Percentiles rank a stretch among this genome's conserved stretches.
phyloP scores from a whole-genome alignment of 768 basidiomycete genomes.

The Suillus decipiens region DNA sequence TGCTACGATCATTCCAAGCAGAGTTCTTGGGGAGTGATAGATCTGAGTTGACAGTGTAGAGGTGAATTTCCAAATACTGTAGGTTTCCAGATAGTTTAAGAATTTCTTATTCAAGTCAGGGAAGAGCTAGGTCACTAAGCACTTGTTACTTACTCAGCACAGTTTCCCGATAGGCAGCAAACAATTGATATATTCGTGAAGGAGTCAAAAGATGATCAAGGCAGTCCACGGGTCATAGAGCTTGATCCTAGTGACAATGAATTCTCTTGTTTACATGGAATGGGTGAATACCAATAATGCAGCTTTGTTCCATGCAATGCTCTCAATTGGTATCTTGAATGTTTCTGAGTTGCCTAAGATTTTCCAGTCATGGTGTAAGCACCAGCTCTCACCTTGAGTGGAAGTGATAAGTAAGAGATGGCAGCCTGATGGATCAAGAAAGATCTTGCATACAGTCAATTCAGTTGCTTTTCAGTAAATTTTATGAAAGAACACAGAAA shows the following conservation, averaged over 20 bases:
- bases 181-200: conserved; percentile 91
- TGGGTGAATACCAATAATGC: conserved; percentile 63
- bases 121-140: conserved; percentile 6
- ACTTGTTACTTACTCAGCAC: conserved; percentile 67
- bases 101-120: conserved; percentile 61
- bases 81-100: conserved; percentile 84
- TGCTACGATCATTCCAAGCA: too few relatives aligned
- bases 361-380: conserved; percentile 81
- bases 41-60: conserved; percentile 71
- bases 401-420: conserved; percentile 91
- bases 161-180: conserved; percentile 70
- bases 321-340: conserved; percentile 87
- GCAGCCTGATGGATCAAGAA: conserved; percentile 90
- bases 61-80: conserved; percentile 76
- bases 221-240: conserved; percentile 59
- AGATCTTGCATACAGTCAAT: conserved; percentile 78
- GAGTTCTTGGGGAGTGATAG: conserved; percentile 71
- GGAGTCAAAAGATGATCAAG: conserved; percentile 82
- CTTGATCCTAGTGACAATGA: conserved; percentile 84
- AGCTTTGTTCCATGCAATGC: conserved; percentile 87
- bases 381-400: conserved; percentile 90
- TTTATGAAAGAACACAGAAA: too few relatives aligned
- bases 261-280: conserved; percentile 76
- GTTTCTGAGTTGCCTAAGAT: conserved; percentile 75
- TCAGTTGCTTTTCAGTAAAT: conserved; percentile 77